Base-by-base conservation (phyloP, 176 grass and related monocot genomes). In the Musa acuminata region DNA sequence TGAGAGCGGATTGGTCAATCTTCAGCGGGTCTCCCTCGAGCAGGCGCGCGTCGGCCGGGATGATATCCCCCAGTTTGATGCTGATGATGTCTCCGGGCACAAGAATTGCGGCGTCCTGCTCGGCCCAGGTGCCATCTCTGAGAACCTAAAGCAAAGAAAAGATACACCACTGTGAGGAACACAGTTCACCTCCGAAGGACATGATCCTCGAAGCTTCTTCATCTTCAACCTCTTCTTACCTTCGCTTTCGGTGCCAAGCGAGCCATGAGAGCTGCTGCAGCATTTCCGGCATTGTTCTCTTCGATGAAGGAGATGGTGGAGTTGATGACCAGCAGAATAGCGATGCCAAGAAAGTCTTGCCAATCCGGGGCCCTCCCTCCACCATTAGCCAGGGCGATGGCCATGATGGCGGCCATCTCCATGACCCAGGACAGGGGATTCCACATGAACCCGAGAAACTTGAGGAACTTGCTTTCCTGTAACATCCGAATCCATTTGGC, bases 331-430 rank as follows among this genome's bases (percentile, higher is more conserved):
- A 96, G 25, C 13, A 96, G 79, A 2, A 92, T 87, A 0, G 92
- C 84, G 62, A 96, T 96, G 52, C 93, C 93, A 0, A 96, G 81
- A 9, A 96, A 96, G 73, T 96, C 93, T 71, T 96, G 25, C 93
- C 93, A 96, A 29, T 96, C 93, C 57, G 93, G 93, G 3, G 87
- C 81, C 74, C 83, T 87, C 51, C 90, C 90, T 4, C 57, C 93
- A 2, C 93, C 93, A 9, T 96, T 96, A 71, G 93, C 93, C 0
- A 96, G 85, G 0, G 93, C 93, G 11, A 96, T 96, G 73, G 90
- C 93, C 90, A 96, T 96, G 85, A 96, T 20, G 22, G 93, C 93
- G 0, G 93, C 93, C 93, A 96, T 96, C 79, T 96, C 93, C 93
- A 96, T 96, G 78, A 96, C 93, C 93, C 93, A 96, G 0, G 93